Evolutionary conservation across 2,329 filamentous ascomycete genomes (phyloP), one percentile per base, ranked within the genome.

Genomic region (Didymella keratinophila): DNA sequence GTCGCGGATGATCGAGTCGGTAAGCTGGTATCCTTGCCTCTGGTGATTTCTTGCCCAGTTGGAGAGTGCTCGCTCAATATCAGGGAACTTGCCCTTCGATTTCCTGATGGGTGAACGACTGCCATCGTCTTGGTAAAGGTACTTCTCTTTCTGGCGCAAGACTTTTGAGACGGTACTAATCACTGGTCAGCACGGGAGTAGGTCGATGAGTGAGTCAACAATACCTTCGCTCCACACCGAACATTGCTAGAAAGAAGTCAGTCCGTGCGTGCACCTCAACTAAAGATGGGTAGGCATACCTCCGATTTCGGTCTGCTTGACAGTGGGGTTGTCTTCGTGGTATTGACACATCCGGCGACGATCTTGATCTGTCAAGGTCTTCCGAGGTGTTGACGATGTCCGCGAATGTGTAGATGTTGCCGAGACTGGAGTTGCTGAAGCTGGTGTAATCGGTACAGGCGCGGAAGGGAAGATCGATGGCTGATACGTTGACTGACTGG

Each of bases 131-230:
- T 87, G 87, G 71, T 89, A 90, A 16, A 98, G 84, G 78, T 96
- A 98, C 76, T 96, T 95, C 64, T 99, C 95, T 80, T 94, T 96
- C 72, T 97, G 89, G 52, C 94, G 89, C 64, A 99, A 79, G 54
- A 98, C 95, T 76, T 99, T 99, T 53, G 95, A 99, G n/a, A 99
- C 95, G 47, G 95, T 99, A 80, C 95, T 99, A 76, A 56, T 71
- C 20, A 23, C 52, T 44, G 34, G 64, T 73, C 48, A 71, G 64
- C 46, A 60, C 56, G 60, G 42, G 9, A 60, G 28, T 18, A 56
- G 30, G 39, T 44, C 67, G 47, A 41, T 9, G 44, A 42, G 37
- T 20, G 37, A 52, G 56, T 43, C 47, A 54, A 46, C 55, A 39
- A 48, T 88, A 98, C 95, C 95, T 98, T 89, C 95, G 84, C 80